Evolutionary conservation across 2,329 filamentous ascomycete species (phyloP), one percentile per base, ranked within the genome.

Genomic region (Aciculosporium take): DNA sequence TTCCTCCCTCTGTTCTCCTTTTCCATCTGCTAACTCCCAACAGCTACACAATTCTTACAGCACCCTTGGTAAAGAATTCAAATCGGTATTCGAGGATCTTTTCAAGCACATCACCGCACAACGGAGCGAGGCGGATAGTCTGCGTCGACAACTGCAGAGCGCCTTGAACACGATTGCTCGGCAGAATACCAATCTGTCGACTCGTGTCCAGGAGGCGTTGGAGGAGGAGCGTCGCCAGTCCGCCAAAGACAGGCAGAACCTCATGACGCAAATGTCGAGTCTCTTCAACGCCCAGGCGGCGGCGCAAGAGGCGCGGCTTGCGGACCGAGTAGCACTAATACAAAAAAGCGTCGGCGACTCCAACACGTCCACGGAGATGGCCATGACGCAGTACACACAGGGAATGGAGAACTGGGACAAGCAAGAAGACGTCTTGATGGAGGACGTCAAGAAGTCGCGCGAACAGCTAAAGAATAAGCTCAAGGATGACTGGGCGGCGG

Each of bases 41-140:
- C 49, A 89, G 67, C 72, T 96, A 24, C 86, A 94, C 53, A 65
- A 75, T 10, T 95, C 89, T 0, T 95, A 94, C 58, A 82, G 79
- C 49, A 72, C 76, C 1, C 72, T 96, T 2, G 87, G 87, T 7
- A 79, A 80, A 45, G 87, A 96, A 50, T 87, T 94, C 65, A 93
- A 89, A 57, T 65, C 67, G 5, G 74, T 89, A 20, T 94, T 96
- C 50, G 86, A 94, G 48, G 79, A 84, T 10, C 69, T 95, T 38
- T 69, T 84, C 38, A 76, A 72, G 47, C 80, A 87, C 50, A 71
- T 95, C 42, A 74, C 76, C 29, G 69, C 76, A 8, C 89, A 96
- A 56, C 83, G 82, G 52, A 67, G 69, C 7, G 86, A 95, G 56
- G 81, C 83, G 1, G 76, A 88, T 47, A 66, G 67, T 24, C 68